phyloP scores from a whole-genome alignment of 495 filamentous ascomycete genomes.

The Parathielavia hyrcaniae region DNA sequence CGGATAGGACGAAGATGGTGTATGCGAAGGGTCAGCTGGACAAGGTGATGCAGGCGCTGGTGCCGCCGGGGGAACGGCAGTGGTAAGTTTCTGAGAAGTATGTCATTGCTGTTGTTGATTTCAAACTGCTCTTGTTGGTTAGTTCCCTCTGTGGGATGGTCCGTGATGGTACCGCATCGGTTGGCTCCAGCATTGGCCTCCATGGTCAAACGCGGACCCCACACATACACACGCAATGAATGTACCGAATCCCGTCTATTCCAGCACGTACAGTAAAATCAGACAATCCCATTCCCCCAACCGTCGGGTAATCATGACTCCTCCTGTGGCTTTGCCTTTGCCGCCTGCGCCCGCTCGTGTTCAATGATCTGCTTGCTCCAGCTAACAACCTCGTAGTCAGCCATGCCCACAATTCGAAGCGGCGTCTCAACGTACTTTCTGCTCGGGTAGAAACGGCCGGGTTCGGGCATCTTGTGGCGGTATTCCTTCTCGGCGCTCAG shows the following conservation, averaged over 20 bases:
- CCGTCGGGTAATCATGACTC: constrained; percentile 14
- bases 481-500: constrained; percentile 77
- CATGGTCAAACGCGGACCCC: neutral
- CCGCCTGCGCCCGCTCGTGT: constrained; percentile 58
- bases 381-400: constrained; percentile 42
- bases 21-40: neutral
- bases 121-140: neutral
- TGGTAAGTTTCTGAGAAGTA: neutral
- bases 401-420: neutral
- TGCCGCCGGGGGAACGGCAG: neutral
- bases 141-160: no score
- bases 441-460: constrained; percentile 85
- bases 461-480: constrained; percentile 79
- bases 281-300: neutral
- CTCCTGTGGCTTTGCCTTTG: neutral
- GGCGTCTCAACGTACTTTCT: constrained; percentile 65
- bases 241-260: neutral
- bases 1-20: neutral
- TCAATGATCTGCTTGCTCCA: constrained; percentile 92
- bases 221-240: neutral
- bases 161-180: neutral
- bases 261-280: constrained; percentile 14
- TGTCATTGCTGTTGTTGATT: neutral
- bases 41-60: neutral
- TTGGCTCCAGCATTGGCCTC: neutral